Conservation (phyloP, 495 filamentous ascomycete genomes). For the Xylaria flabelliformis region DNA sequence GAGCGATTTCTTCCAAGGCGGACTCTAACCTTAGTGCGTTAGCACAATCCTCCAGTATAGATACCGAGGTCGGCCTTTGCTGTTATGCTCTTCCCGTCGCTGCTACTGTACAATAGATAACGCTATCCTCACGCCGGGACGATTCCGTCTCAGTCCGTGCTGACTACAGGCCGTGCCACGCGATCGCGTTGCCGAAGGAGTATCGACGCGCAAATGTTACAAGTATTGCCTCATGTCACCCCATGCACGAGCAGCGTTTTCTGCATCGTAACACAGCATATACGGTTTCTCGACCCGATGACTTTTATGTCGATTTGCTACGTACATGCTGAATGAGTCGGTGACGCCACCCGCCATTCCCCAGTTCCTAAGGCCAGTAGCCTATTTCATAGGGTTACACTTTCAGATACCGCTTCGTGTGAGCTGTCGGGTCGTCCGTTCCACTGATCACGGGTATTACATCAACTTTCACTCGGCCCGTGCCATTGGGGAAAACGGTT, state of each 20-base stretch:
- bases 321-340: neutral
- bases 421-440: neutral
- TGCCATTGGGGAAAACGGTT: neutral
- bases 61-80: too few relatives aligned
- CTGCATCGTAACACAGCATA: neutral
- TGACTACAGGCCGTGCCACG: slow-evolving; percentile 1
- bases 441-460: neutral
- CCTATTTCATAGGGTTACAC: neutral
- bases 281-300: neutral
- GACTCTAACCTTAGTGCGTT: too few relatives aligned
- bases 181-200: neutral
- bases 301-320: too few relatives aligned
- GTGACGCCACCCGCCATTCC: neutral
- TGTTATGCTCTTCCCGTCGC: too few relatives aligned
- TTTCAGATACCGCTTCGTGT: neutral
- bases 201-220: neutral
- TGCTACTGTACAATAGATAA: too few relatives aligned
- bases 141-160: neutral
- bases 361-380: neutral
- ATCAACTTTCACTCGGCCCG: neutral
- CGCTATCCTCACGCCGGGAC: neutral
- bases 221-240: neutral
- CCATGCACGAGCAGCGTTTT: neutral
- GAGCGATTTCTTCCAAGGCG: too few relatives aligned
- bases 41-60: too few relatives aligned